Evolutionary conservation across 805 yeast species (phyloP).

Genomic region (Debaryomyces tyrocola): DNA sequence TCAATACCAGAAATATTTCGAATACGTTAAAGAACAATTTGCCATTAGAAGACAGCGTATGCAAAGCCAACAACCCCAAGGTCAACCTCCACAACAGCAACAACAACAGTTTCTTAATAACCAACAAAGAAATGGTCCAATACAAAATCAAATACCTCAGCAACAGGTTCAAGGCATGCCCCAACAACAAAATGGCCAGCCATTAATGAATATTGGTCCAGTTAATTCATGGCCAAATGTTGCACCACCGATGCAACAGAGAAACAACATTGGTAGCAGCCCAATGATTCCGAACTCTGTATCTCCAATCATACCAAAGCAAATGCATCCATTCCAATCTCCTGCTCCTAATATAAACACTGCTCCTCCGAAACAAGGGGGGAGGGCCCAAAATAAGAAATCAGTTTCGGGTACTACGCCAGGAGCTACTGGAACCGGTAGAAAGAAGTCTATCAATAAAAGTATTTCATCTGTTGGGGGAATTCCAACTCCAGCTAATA

Average conservation of each 20-base stretch:
- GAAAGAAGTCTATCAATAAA: conserved; percentile 23
- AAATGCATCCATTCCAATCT: background rate
- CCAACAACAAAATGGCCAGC: conserved; percentile 6
- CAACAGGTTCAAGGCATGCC: conserved; percentile 2
- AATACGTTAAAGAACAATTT: conserved; percentile 68
- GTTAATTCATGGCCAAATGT: conserved; percentile 14
- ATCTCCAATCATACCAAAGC: conserved; percentile 13
- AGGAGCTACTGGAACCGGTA: conserved; percentile 10
- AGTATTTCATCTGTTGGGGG: conserved; percentile 22
- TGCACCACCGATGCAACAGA: conserved; percentile 6
- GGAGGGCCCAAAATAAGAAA: conserved; percentile 8
- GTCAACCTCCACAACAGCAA: conserved; percentile 14
- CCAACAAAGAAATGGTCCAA: conserved; percentile 2
- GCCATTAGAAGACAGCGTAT: conserved; percentile 36
- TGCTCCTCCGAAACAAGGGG: conserved; percentile 4
- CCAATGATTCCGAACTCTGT: conserved; percentile 23
- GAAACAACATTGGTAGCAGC: conserved; percentile 18
- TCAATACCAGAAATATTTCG: conserved; percentile 74
- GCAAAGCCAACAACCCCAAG: conserved; percentile 32
- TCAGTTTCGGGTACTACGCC: conserved; percentile 8
- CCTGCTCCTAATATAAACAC: background rate
- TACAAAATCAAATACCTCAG: conserved; percentile 2
- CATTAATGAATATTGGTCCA: conserved; percentile 10
- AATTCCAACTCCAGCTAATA: conserved; percentile 34
- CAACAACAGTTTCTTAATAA: conserved; percentile 10